phyloP scores from a whole-genome alignment of 805 yeast species.

The Teunomyces aglyptinius region DNA sequence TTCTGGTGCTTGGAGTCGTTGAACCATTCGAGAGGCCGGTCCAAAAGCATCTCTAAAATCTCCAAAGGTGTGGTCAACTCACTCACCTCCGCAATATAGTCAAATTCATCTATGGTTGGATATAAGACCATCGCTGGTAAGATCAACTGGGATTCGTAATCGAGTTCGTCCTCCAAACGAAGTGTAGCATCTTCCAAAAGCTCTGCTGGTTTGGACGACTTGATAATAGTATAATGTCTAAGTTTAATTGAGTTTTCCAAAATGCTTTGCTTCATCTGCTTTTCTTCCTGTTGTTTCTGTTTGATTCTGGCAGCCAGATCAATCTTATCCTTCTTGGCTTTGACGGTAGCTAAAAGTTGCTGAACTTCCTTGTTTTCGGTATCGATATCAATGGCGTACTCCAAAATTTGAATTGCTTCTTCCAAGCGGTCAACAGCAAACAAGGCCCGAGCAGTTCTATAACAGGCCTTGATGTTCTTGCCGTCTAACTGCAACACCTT shows the following conservation, averaged over 20 bases:
- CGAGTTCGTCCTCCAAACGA: constrained; percentile 60
- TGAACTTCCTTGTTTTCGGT: constrained; percentile 56
- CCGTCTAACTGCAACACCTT: constrained; percentile 65
- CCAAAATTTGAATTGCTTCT: constrained; percentile 67
- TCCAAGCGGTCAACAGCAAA: constrained; percentile 61
- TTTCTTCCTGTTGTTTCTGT: constrained; percentile 39
- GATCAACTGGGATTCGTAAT: constrained; percentile 74
- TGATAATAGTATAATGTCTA: constrained; percentile 53
- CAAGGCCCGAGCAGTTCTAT: constrained; percentile 80
- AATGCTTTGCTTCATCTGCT: constrained; percentile 39
- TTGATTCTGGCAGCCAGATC: constrained; percentile 30
- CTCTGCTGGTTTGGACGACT: constrained; percentile 55
- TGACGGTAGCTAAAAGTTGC: constrained; percentile 42
- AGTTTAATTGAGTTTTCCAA: constrained; percentile 59
- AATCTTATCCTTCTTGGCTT: constrained; percentile 32
- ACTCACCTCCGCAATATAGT: constrained; percentile 70
- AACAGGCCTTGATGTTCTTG: constrained; percentile 77
- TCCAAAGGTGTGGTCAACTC: constrained; percentile 70
- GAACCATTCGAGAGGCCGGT: constrained; percentile 71
- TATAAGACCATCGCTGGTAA: constrained; percentile 79
- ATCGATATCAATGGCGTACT: constrained; percentile 65
- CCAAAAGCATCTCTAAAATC: constrained; percentile 53
- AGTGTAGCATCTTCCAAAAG: constrained; percentile 51
- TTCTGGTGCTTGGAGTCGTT: constrained; percentile 58
- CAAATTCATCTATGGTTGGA: constrained; percentile 83